Evolutionary conservation across 176 grass and related monocot species (phyloP), one percentile per base, ranked within the genome.

Genomic region (Eragrostis curvula): DNA sequence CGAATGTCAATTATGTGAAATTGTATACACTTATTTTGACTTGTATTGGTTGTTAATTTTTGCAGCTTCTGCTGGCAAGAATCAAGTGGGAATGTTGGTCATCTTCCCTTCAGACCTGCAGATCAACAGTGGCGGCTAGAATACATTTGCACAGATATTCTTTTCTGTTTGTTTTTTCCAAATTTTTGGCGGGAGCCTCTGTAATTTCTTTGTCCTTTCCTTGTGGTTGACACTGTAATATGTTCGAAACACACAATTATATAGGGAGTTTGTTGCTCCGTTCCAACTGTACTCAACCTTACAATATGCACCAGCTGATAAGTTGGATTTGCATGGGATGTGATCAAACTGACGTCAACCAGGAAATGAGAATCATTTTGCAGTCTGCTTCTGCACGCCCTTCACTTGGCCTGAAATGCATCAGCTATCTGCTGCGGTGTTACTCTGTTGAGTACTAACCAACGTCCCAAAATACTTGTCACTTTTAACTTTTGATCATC

Each of bases 191-290:
- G 20, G 74, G 74, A 83, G 53, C 59, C 12, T 14, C 2, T 77
- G 87, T 81, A 65, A 81, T 89, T 77, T 15, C 8, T 15, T 59
- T 72, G 49, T 39, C 25, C 16, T 65, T 73, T 81, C 50, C 9
- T 63, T 46, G 56, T 62, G 30, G 50, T 52, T 75, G 55, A 48
- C 66, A 74, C 12, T 86, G 41, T 82, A 78, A 82, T 50, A 81
- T 72, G 57, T 59, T 77, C 59, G 6, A 86, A 73, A 78, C 81
- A 79, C 67, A 74, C 66, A 50, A 66, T 21, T 72, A 82, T 72
- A 82, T 86, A 83, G 57, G 39, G 46, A 85, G 47, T 41, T 46
- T 66, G 17, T 73, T 57, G 41, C 66, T 86, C 73, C 48, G 20
- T 58, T 70, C 24, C 48, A 28, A 61, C 27, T 61, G 56, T 24